A percentile compares a stretch with the other conserved stretches of the same genome.
phyloP scores from a whole-genome alignment of 2,329 filamentous ascomycete species.

The Alternaria sp. region DNA sequence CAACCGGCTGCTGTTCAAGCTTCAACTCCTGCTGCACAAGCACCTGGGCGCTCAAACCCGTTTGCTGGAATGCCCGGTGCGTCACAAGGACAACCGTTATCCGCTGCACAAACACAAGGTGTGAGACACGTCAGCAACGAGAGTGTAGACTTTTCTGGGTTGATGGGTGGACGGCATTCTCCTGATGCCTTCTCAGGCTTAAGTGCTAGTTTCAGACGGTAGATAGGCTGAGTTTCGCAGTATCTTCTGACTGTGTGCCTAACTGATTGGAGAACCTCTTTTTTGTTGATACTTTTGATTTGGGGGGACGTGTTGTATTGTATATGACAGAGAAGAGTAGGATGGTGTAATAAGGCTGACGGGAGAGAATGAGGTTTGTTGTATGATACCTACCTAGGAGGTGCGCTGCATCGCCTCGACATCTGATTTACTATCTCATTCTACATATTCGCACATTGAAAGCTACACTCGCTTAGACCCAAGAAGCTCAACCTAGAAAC shows the following conservation, averaged over 20 bases:
- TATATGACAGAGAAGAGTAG: conserved; percentile 4
- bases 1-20: conserved; percentile 38
- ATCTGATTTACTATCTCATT: conserved; percentile 13
- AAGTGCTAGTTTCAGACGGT: conserved; percentile 63
- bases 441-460: neutral
- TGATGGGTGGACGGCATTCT: conserved; percentile 74
- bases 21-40: conserved; percentile 26
- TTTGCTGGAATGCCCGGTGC: conserved; percentile 53
- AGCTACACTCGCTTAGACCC: neutral
- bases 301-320: conserved; percentile 1
- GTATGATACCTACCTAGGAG: conserved; percentile 21
- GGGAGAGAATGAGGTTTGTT: conserved; percentile 9
- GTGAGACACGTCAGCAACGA: conserved; percentile 69
- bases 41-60: conserved; percentile 64
- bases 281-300: neutral
- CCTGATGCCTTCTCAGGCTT: conserved; percentile 82
- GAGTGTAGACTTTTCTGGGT: conserved; percentile 70
- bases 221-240: neutral
- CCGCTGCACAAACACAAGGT: conserved; percentile 33
- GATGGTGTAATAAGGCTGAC: neutral
- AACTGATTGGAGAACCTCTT: neutral
- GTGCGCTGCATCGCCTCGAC: conserved; percentile 10
- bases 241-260: neutral
- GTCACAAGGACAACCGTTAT: conserved; percentile 33
- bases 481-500: neutral